Evolutionary conservation across 371 early-diverging fungal genomes (phyloP).

Genomic region (Basidiobolus meristosporus): DNA sequence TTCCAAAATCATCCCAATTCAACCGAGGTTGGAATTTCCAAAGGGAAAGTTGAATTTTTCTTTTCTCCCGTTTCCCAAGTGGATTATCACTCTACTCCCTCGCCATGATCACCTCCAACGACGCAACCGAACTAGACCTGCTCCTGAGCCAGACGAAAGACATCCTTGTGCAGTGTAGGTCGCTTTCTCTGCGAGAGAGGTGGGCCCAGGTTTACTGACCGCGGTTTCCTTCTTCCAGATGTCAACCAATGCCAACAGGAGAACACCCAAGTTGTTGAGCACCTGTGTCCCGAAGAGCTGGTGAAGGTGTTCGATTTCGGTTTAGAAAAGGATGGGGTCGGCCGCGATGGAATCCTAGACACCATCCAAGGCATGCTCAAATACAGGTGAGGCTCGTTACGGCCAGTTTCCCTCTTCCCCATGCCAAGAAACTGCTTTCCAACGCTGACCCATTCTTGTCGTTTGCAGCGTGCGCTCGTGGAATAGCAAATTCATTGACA

Average conservation of each 20-base stretch:
- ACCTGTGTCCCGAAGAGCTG: conserved; percentile 22
- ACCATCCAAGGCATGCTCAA: neutral
- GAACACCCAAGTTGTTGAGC: conserved; percentile 18
- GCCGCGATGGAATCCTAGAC: conserved; percentile 15
- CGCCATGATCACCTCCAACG: neutral
- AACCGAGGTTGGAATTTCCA: too few species aligned
- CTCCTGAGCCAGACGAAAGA: neutral
- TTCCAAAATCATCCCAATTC: too few species aligned
- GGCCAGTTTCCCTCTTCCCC: neutral
- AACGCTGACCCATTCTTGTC: neutral
- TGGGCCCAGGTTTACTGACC: neutral
- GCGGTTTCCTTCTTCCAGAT: neutral
- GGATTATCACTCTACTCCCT: neutral
- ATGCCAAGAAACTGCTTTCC: neutral
- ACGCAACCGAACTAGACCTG: neutral
- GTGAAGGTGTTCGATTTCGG: conserved; percentile 24
- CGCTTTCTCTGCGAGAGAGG: neutral
- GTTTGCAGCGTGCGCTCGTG: conserved; percentile 36
- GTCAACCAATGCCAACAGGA: neutral
- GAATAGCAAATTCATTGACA: conserved; percentile 69
- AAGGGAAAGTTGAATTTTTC: neutral
- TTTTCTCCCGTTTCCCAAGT: neutral
- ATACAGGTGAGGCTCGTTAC: neutral
- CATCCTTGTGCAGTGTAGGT: neutral
- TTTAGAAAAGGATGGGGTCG: conserved; percentile 21